These are phyloP conservation scores for Yamadazyma sp. DNA, from an alignment of 805 yeast species.

Conservation along the genomic window DNA sequence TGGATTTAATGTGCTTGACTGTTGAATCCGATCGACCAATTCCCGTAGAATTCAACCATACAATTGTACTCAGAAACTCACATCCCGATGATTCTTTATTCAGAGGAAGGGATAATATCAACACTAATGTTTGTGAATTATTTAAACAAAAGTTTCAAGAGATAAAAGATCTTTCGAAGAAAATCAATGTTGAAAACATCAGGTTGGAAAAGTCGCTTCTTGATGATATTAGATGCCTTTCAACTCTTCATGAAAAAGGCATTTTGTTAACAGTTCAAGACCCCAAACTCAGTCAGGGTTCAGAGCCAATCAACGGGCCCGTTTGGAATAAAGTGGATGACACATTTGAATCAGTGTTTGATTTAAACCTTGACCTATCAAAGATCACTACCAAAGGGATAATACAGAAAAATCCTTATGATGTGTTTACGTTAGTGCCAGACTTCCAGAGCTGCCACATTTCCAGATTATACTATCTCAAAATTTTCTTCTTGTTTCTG, in stretches of 20 bases:
- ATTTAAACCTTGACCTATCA: conserved; percentile 4
- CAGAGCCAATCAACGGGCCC: not conserved
- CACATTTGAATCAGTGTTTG: conserved; percentile 2
- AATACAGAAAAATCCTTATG: conserved; percentile 9
- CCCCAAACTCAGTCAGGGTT: conserved; percentile 14
- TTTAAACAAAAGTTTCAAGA: conserved; percentile 21
- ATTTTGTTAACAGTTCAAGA: conserved; percentile 25
- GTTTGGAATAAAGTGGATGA: conserved; percentile 15
- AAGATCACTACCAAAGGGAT: conserved; percentile 1
- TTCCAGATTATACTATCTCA: conserved; percentile 30
- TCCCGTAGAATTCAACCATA: conserved; percentile 41
- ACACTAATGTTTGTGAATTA: conserved; percentile 23
- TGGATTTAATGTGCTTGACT: conserved; percentile 34
- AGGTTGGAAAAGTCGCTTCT: conserved; percentile 29
- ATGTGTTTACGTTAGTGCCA: conserved; percentile 34
- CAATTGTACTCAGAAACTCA: conserved; percentile 28
- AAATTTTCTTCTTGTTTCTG: conserved; percentile 21
- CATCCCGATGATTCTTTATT: conserved; percentile 9
- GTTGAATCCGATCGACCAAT: conserved; percentile 33
- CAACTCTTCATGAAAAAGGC: conserved; percentile 25
- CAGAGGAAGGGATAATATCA: conserved; percentile 24
- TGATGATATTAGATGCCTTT: conserved; percentile 30
- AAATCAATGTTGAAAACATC: conserved; percentile 23
- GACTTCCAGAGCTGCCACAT: conserved; percentile 36
- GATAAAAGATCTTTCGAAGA: conserved; percentile 19